Conservation (phyloP, 2,329 filamentous ascomycete genomes). For the Fusarium praegraminearum region DNA sequence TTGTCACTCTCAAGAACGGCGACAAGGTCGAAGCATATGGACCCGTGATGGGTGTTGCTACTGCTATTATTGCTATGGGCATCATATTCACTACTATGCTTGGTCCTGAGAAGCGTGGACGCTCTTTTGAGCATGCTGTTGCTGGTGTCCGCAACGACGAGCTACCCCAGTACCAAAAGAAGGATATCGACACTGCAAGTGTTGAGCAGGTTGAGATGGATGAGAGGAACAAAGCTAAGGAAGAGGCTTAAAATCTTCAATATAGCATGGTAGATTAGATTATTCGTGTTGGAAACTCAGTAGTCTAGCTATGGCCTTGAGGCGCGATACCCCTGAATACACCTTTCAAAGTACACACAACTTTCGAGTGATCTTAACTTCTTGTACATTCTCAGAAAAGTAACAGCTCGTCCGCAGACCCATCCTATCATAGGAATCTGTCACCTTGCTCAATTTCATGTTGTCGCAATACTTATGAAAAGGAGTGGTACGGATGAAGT, state of each 20-base stretch:
- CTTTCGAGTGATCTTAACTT: background rate
- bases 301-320: background rate
- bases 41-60: constrained; percentile 80
- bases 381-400: background rate
- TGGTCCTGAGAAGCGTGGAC: constrained; percentile 80
- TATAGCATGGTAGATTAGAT: background rate
- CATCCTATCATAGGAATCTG: no score
- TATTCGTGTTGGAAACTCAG: background rate
- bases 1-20: constrained; percentile 66
- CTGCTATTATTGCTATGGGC: constrained; percentile 78
- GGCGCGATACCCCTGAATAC: constrained; percentile 14
- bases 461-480: no score
- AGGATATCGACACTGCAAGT: constrained; percentile 48
- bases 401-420: no score
- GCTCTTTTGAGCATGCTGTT: constrained; percentile 72
- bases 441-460: no score
- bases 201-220: constrained; percentile 44
- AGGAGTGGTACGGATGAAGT: no score
- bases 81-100: constrained; percentile 76
- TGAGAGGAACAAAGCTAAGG: constrained; percentile 27
- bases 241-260: constrained; percentile 8
- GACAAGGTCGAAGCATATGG: constrained; percentile 76
- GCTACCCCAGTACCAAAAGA: constrained; percentile 31
- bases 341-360: background rate
- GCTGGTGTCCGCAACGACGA: constrained; percentile 51